Evolutionary conservation across 2,329 filamentous ascomycete species (phyloP).

Genomic region (Epichloe sylvatica): DNA sequence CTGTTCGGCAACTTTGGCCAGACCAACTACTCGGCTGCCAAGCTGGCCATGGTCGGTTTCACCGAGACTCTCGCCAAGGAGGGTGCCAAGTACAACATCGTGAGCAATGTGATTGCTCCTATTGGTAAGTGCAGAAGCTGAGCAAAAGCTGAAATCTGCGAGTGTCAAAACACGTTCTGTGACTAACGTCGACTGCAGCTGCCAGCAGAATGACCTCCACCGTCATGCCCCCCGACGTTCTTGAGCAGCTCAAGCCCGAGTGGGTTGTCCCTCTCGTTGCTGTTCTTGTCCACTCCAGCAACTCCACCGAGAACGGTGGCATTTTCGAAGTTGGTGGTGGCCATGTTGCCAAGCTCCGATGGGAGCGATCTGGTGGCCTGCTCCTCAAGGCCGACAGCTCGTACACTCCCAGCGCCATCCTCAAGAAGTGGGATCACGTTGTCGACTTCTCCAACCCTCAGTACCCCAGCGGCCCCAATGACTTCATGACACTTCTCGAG

Average conservation of each 20-base stretch:
- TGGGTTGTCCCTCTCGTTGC: constrained; percentile 93
- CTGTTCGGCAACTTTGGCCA: constrained; percentile 94
- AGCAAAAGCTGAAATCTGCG: too few relatives aligned
- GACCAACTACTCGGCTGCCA: constrained; percentile 93
- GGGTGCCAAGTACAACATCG: constrained; percentile 93
- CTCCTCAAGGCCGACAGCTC: constrained; percentile 78
- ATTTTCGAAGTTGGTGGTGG: constrained; percentile 94
- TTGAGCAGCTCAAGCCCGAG: constrained; percentile 74
- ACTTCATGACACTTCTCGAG: constrained; percentile 78
- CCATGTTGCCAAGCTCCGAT: constrained; percentile 82
- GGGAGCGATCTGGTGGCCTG: constrained; percentile 84
- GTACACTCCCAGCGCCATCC: constrained; percentile 75
- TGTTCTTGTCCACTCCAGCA: constrained; percentile 72
- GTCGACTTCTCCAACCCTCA: constrained; percentile 68
- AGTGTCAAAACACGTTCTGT: not conserved
- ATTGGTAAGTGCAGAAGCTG: constrained; percentile 35
- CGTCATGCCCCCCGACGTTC: constrained; percentile 85
- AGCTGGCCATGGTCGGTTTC: constrained; percentile 89
- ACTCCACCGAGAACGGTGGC: constrained; percentile 66
- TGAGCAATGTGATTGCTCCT: constrained; percentile 87
- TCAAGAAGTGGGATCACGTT: constrained; percentile 81
- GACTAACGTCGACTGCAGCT: constrained; percentile 31
- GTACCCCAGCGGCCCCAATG: constrained; percentile 70
- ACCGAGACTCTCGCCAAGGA: constrained; percentile 97
- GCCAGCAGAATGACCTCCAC: constrained; percentile 93